phyloP scores from a whole-genome alignment of 176 grass and related monocot species.

The Zizania latifolia region DNA sequence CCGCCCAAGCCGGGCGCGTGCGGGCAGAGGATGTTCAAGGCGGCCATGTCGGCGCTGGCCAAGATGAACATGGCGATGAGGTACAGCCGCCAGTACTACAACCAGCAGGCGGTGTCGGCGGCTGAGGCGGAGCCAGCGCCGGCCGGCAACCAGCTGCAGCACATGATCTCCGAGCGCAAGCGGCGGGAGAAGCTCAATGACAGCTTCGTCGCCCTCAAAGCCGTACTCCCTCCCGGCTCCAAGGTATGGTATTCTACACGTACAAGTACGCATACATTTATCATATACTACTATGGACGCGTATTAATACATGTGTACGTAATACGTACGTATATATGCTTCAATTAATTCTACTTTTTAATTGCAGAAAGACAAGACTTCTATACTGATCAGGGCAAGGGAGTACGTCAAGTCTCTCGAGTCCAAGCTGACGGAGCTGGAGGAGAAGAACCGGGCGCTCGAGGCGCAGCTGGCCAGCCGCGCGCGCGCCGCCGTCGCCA shows the following conservation, averaged over 20 bases:
- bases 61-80: conserved; percentile 31
- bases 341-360: neutral
- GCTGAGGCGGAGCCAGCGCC: neutral
- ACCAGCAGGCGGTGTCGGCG: conserved; percentile 5
- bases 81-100: conserved; percentile 1
- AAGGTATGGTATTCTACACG: conserved; percentile 32
- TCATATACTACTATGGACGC: no score
- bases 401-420: conserved; percentile 61
- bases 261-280: neutral
- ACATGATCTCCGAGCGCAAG: conserved; percentile 83
- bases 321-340: no score
- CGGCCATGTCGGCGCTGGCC: conserved; percentile 32
- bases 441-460: conserved; percentile 68
- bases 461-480: conserved; percentile 20
- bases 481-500: neutral
- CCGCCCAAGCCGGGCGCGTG: conserved; percentile 2
- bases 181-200: conserved; percentile 87
- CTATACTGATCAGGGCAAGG: conserved; percentile 65
- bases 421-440: conserved; percentile 48
- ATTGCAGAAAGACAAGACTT: conserved; percentile 77
- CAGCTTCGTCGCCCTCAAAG: conserved; percentile 63
- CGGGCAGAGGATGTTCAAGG: conserved; percentile 72
- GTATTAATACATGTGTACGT: no score
- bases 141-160: conserved; percentile 68
- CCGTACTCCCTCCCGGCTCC: conserved; percentile 55